Evolutionary conservation across 2,329 filamentous ascomycete species (phyloP).

Genomic region (Orbilia blumenaviensis): DNA sequence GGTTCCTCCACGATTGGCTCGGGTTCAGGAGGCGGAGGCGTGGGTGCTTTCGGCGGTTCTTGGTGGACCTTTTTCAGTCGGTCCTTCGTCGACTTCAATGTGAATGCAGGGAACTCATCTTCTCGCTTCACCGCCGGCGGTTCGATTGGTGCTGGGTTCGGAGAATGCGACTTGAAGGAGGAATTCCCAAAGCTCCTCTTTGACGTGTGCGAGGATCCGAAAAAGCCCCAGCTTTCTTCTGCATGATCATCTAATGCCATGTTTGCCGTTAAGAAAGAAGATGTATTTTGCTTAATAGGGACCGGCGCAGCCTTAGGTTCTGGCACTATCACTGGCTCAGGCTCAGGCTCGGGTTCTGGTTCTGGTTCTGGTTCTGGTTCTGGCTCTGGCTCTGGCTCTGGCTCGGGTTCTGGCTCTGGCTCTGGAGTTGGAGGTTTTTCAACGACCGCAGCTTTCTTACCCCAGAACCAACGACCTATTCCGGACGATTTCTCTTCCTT

Average conservation of each 20-base stretch:
- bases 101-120: constrained; percentile 26
- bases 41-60: constrained; percentile 16
- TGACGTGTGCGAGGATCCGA: constrained; percentile 48
- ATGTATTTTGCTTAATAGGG: constrained; percentile 23
- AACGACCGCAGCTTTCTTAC: constrained; percentile 35
- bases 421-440: constrained; percentile 31
- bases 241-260: constrained; percentile 20
- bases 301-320: constrained; percentile 7
- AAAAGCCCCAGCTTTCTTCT: constrained; percentile 40
- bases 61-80: constrained; percentile 30
- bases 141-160: constrained; percentile 31
- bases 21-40: constrained; percentile 10
- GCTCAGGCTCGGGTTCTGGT: background rate
- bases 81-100: constrained; percentile 33
- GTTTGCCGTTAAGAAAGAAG: constrained; percentile 33
- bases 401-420: constrained; percentile 1
- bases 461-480: constrained; percentile 44
- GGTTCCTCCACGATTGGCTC: constrained; percentile 6
- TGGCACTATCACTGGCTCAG: background rate
- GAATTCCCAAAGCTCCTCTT: constrained; percentile 50
- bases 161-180: constrained; percentile 51
- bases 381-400: constrained; percentile 1
- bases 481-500: constrained; percentile 45
- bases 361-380: constrained; percentile 22
- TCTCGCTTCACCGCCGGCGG: background rate